phyloP scores from a whole-genome alignment of 2,329 filamentous ascomycete genomes.

The Fusarium illudens region DNA sequence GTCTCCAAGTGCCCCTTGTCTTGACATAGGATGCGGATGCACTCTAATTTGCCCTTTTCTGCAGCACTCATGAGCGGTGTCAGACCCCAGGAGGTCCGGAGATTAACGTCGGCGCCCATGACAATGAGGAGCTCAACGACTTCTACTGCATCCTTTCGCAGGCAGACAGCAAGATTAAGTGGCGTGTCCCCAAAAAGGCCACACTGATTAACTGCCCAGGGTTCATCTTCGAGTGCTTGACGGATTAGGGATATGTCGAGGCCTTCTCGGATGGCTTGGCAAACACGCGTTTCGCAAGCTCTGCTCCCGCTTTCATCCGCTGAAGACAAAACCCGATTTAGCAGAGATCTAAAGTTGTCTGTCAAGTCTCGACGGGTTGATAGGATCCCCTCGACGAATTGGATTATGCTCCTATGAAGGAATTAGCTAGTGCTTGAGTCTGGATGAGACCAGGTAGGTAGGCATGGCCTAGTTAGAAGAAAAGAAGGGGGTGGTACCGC shows the following conservation, averaged over 20 bases:
- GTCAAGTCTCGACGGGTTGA: neutral
- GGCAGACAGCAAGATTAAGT: neutral
- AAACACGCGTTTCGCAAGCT: neutral
- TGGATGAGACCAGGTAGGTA: neutral
- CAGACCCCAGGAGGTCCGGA: neutral
- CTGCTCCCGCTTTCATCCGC: neutral
- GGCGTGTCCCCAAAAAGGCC: neutral
- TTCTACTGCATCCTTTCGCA: neutral
- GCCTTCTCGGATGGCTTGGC: neutral
- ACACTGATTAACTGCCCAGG: neutral
- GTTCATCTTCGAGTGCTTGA: neutral
- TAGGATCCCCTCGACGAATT: fast-evolving
- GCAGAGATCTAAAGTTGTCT: too few species aligned
- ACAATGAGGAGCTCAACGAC: neutral
- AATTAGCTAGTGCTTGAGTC: too few species aligned
- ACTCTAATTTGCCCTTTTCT: fast-evolving
- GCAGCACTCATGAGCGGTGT: constrained; percentile 6
- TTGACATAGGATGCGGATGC: neutral
- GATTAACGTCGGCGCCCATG: constrained; percentile 2
- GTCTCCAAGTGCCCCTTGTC: neutral
- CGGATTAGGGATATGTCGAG: neutral
- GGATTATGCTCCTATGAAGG: neutral
- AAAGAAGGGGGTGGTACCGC: neutral
- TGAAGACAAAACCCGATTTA: neutral
- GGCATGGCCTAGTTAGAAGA: neutral